Evolutionary conservation across 106 monocot species (phyloP), one percentile per base, ranked within the genome.

Genomic region (Apostasia ramifera): DNA sequence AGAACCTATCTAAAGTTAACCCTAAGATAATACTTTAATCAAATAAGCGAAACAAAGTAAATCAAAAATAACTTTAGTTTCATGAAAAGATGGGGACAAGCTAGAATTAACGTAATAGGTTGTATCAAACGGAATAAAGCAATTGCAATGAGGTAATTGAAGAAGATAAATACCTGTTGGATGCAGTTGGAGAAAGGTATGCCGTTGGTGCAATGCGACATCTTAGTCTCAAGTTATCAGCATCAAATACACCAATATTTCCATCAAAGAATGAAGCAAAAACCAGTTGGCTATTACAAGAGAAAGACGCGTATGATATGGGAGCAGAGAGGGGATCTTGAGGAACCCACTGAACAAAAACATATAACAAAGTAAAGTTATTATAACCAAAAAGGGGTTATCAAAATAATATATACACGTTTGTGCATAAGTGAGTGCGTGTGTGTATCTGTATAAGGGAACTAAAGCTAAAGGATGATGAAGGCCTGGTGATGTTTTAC

Each of bases 271-370:
- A 86, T 69, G 80, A 80, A 7, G 73, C 85, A 75, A 81, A 95
- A 58, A 95, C 67, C 68, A 88, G 66, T 78, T 86, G 91, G 49
- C 94, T 85, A 69, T 95, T 91, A 61, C 94, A 95, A 39, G 94
- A 95, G 75, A 86, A 95, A 39, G 88, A 86, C 13, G 88, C 92
- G 73, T 93, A 79, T 26, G 92, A 78, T 12, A 93, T 83, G 6
- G 88, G 85, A 40, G 77, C 62, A 46, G 80, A 70, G 50, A 68
- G 70, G 50, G 70, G 70, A 64, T 88, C 92, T 8, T 75, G 85
- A 2, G 82, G 77, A 11, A 61, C 52, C 85, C 85, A 92, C 88
- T 92, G 40, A 59, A 64, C 14, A 47, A 59, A 45, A 61, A 26
- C 44, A 15, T 41, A 55, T 51, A 38, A 26, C 2, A 5, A 57